Base-by-base conservation (phyloP, 106 monocot genomes). In the Dendrobium catenatum region DNA sequence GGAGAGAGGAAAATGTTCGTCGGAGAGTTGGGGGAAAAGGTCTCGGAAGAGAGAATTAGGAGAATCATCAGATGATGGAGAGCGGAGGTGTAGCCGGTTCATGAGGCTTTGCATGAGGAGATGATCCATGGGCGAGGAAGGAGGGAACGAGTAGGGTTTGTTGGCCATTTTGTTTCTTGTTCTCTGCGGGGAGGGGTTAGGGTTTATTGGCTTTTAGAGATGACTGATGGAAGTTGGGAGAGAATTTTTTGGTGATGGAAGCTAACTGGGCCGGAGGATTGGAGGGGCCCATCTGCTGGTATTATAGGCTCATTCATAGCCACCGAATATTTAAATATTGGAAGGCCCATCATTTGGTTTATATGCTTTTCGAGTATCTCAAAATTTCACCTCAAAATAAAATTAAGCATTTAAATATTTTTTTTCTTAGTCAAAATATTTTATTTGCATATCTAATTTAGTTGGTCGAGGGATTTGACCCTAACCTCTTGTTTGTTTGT, bases 21-120 rank as follows among this genome's bases (percentile, higher is more conserved):
- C 85, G 55, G 37, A 26, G 64, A n/a, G 73, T 15, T 70, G 82
- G 82, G 89, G 89, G 80, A 96, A 87, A 84, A 96, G 87, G 77
- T 96, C 96, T 82, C 94, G 87, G 78, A 94, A 82, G 74, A 75
- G 74, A 59, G 85, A 79, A 80, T 87, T 82, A 75, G 89, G 89
- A 78, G 90, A 86, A 78, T 90, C 90, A 80, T 95, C 89, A 79
- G 92, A 87, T 68, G 90, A 87, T 78, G 90, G 89, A 81, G 80
- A 92, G 13, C 88, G 88, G 82, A 94, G 90, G 68, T 95, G 95
- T 73, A 93, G 88, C 33, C 98, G 88, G 44, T 84, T 81, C 87
- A 99, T 87, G 18, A 99, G 88, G 80, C 76, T 86, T 55, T 92
- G 92, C 81, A 93, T 80, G 82, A 94, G 82, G 81, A 88, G 89